Evolutionary conservation across 2,329 filamentous ascomycete species (phyloP).

Genomic region (Xylariales sp.): DNA sequence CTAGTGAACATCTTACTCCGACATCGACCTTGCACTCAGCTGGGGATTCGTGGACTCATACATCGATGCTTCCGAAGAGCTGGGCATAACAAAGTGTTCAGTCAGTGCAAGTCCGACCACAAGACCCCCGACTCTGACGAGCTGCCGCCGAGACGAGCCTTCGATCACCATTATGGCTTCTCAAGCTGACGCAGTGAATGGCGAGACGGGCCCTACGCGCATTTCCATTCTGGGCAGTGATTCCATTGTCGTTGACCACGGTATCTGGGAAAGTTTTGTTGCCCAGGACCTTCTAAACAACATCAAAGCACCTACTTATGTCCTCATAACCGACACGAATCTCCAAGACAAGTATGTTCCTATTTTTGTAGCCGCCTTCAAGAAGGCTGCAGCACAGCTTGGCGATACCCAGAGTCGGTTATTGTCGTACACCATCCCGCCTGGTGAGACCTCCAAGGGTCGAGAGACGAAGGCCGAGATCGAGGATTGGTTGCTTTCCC

Average conservation of each 20-base stretch:
- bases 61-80: too few relatives aligned
- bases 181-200: slow-evolving; percentile 6
- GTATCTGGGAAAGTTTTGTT: slow-evolving; percentile 81
- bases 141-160: too few relatives aligned
- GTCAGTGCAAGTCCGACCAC: too few relatives aligned
- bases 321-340: slow-evolving; percentile 96
- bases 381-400: slow-evolving; percentile 31
- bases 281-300: slow-evolving; percentile 74
- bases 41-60: too few relatives aligned
- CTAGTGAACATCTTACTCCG: too few relatives aligned
- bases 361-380: slow-evolving; percentile 66
- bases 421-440: slow-evolving; percentile 80
- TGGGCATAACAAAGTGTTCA: too few relatives aligned
- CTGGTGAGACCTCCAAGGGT: slow-evolving; percentile 91
- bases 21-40: too few relatives aligned
- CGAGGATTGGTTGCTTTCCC: slow-evolving; percentile 92
- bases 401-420: slow-evolving; percentile 55
- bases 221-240: slow-evolving; percentile 86
- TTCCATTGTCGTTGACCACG: slow-evolving; percentile 87
- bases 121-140: too few relatives aligned
- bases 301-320: slow-evolving; percentile 82
- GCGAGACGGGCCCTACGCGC: slow-evolving; percentile 38
- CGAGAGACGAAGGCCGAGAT: slow-evolving; percentile 91
- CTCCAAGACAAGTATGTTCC: slow-evolving; percentile 76
- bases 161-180: background rate